Base-by-base conservation (phyloP, 371 early-diverging fungal genomes). In the Lichtheimia corymbifera region DNA sequence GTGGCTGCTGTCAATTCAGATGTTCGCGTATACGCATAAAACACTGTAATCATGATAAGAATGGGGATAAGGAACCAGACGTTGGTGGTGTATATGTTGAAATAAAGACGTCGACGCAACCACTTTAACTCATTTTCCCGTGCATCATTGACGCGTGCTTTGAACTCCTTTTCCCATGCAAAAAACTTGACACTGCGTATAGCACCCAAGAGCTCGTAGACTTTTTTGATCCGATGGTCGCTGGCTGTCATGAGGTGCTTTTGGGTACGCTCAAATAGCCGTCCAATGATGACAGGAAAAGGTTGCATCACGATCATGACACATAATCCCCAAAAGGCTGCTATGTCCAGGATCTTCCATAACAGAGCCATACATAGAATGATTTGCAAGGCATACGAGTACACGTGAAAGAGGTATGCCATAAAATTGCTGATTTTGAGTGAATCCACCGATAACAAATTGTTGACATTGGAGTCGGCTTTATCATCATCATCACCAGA, bases 171-270 rank as follows among this genome's bases (percentile, higher is more conserved):
- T 72, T 91, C 89, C 92, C 92, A 91, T 24, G 88, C 91, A 79
- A 91, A 91, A 63, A 91, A 84, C 65, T 91, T 91, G 58, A 91
- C 85, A 12, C 90, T 87, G 25, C 89, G 85, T 50, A 91, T 91
- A n/a, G 89, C 91, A 55, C 77, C 68, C 51, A 91, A 66, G 64
- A 90, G 76, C 63, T 91, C 91, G 27, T 84, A 88, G 55, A 90
- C 74, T 62, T 83, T 69, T 14, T 84, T 79, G 52, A 91, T 70
- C 35, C 85, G 80, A 27, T 77, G 77, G 42, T 91, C 91, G 45
- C 85, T 86, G 50, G 83, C 76, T 13, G 74, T 64, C 83, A 82
- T 84, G 52, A 85, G 76, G 5, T 63, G 55, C 24, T 69, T 65
- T 59, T 88, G 84, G 53, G 71, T 60, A 28, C 62, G 71, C 58